These are phyloP conservation scores for Alternaria brassicicola DNA, from an alignment of 2,329 filamentous ascomycete species.

Conservation along the genomic window DNA sequence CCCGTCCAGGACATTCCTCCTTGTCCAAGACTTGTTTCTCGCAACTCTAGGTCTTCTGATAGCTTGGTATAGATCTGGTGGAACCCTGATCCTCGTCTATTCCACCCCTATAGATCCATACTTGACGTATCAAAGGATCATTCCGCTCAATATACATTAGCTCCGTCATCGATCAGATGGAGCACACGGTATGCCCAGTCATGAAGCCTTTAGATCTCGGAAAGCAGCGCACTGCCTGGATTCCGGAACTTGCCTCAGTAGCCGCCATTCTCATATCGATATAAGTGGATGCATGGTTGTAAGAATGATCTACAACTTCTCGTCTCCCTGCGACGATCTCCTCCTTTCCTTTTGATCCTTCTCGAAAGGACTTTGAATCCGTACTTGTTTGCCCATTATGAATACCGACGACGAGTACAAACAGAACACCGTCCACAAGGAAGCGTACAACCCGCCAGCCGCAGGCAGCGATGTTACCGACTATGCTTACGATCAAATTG, in stretches of 20 bases:
- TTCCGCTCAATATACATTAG: background rate
- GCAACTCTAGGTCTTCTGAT: background rate
- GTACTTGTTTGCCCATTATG: conserved; percentile 5
- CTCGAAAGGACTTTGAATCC: background rate
- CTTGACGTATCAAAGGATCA: background rate
- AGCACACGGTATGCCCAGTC: background rate
- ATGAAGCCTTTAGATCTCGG: conserved; percentile 6
- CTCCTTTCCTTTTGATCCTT: background rate
- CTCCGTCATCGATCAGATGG: background rate
- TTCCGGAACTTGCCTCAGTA: conserved; percentile 8
- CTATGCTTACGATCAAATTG: conserved; percentile 20
- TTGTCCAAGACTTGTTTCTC: background rate
- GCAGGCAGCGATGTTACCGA: conserved; percentile 1
- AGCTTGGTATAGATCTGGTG: conserved; percentile 1
- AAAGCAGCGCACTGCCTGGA: conserved; percentile 1
- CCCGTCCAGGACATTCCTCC: background rate
- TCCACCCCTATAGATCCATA: background rate
- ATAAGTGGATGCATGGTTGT: conserved; percentile 6
- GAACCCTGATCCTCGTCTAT: background rate
- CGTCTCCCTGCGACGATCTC: background rate
- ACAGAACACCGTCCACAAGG: conserved; percentile 6
- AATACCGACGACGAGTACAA: conserved; percentile 25
- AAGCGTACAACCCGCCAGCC: conserved; percentile 9
- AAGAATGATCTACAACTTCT: background rate
- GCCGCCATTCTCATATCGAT: background rate